phyloP scores from a whole-genome alignment of 2,329 filamentous ascomycete species.

The Colletotrichum nymphaeae region DNA sequence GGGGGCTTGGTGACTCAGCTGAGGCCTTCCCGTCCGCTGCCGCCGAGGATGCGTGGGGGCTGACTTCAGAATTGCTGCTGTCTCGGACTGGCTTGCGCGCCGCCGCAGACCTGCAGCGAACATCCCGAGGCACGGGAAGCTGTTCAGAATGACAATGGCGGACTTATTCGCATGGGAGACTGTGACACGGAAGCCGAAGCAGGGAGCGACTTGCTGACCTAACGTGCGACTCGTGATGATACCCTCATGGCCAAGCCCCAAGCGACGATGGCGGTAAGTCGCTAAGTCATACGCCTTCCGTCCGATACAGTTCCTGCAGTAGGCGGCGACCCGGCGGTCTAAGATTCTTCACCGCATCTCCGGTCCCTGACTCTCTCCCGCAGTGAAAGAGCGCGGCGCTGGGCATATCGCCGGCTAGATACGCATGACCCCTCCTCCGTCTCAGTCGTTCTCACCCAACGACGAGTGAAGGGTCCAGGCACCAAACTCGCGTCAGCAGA shows the following conservation, averaged over 20 bases:
- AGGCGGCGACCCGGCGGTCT: conserved; percentile 6
- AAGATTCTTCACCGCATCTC: conserved; percentile 29
- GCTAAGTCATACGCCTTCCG: conserved; percentile 22
- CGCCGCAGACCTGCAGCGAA: background rate
- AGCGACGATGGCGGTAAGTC: conserved; percentile 1
- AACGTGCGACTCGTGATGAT: conserved; percentile 25
- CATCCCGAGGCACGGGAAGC: conserved; percentile 21
- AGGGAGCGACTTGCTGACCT: background rate
- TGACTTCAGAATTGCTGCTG: background rate
- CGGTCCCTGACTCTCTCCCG: conserved; percentile 25
- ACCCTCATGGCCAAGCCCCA: conserved; percentile 17
- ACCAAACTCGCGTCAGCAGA: conserved; percentile 11
- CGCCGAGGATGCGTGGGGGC: conserved; percentile 2
- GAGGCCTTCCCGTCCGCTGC: background rate
- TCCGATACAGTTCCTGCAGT: conserved; percentile 32
- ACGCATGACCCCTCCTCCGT: conserved; percentile 18
- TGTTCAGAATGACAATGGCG: background rate
- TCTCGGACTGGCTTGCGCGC: background rate
- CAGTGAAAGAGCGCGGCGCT: background rate
- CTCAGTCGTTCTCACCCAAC: background rate
- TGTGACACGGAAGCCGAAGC: background rate
- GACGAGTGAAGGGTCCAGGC: conserved; percentile 2
- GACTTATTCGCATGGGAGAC: background rate
- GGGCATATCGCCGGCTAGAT: background rate
- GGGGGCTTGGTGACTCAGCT: background rate